phyloP scores from a whole-genome alignment of 2,329 filamentous ascomycete genomes.

The Aspergillus bombycis region DNA sequence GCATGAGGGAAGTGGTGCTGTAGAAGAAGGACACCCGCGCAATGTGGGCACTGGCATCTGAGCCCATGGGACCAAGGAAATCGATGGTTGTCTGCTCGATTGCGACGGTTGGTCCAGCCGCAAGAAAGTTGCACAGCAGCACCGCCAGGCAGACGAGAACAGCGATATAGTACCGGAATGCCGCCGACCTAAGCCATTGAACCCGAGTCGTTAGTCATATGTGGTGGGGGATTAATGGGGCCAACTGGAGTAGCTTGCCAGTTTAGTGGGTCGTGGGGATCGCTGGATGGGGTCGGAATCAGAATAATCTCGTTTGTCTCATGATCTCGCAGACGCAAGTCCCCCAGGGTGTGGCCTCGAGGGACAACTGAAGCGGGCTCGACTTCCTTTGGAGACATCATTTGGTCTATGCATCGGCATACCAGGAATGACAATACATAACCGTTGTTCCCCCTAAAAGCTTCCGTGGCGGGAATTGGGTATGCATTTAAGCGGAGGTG shows the following conservation, averaged over 20 bases:
- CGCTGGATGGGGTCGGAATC: not conserved
- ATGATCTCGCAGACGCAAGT: not conserved
- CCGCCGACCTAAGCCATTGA: not conserved
- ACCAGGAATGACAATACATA: not conserved
- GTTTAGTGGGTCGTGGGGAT: not conserved
- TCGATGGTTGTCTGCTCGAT: slow-evolving; percentile 52
- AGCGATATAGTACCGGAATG: not conserved
- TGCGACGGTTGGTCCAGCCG: slow-evolving; percentile 58
- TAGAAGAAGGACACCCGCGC: slow-evolving; percentile 54
- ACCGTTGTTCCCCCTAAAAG: not conserved
- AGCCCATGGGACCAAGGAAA: slow-evolving; percentile 49
- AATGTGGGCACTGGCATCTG: not conserved
- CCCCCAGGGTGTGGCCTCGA: not conserved
- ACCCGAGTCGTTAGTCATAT: not conserved
- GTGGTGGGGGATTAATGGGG: not conserved
- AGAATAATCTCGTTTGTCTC: not conserved
- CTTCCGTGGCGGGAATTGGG: too few relatives aligned
- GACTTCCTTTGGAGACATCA: not conserved
- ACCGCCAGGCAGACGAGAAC: slow-evolving; percentile 44
- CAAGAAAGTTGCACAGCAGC: slow-evolving; percentile 60
- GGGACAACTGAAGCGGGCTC: not conserved
- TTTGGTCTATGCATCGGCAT: too few relatives aligned
- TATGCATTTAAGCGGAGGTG: not conserved
- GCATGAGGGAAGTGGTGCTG: slow-evolving; percentile 54
- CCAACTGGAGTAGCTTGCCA: not conserved